phyloP scores from a whole-genome alignment of 1,284 basidiomycete genomes.

The Pisolithus thermaeus region DNA sequence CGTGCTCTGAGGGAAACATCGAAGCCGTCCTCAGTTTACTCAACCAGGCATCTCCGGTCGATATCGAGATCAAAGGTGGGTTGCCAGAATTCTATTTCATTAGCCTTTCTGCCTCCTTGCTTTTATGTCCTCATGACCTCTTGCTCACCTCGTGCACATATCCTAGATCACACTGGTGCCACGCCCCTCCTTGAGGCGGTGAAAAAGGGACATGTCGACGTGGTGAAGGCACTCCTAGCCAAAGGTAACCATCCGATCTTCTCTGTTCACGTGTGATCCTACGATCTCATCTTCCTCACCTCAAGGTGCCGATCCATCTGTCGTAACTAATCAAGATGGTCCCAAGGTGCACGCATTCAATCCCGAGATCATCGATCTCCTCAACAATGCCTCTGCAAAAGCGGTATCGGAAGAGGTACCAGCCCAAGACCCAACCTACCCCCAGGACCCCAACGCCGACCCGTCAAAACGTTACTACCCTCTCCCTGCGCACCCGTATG shows the following conservation, averaged over 20 bases:
- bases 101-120: constrained; percentile 9
- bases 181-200: constrained; percentile 79
- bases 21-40: constrained; percentile 51
- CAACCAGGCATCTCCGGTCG: constrained; percentile 47
- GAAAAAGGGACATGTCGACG: constrained; percentile 64
- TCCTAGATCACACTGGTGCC: constrained; percentile 49
- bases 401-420: constrained; percentile 29
- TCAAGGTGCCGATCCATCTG: constrained; percentile 66
- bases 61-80: constrained; percentile 76
- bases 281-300: constrained; percentile 20
- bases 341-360: constrained; percentile 65
- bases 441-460: constrained; percentile 42
- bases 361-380: constrained; percentile 56
- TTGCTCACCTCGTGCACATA: constrained; percentile 13
- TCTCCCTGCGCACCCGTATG: constrained; percentile 49
- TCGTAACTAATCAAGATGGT: constrained; percentile 53
- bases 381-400: constrained; percentile 44
- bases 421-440: constrained; percentile 41
- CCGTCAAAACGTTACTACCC: constrained; percentile 43
- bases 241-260: constrained; percentile 47
- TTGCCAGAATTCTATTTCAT: constrained; percentile 13
- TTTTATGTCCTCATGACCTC: constrained; percentile 10
- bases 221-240: constrained; percentile 64
- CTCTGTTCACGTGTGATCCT: constrained; percentile 19
- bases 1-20: constrained; percentile 65